Conservation (phyloP, 176 grass and related monocot species). For the Otatea glauca region DNA sequence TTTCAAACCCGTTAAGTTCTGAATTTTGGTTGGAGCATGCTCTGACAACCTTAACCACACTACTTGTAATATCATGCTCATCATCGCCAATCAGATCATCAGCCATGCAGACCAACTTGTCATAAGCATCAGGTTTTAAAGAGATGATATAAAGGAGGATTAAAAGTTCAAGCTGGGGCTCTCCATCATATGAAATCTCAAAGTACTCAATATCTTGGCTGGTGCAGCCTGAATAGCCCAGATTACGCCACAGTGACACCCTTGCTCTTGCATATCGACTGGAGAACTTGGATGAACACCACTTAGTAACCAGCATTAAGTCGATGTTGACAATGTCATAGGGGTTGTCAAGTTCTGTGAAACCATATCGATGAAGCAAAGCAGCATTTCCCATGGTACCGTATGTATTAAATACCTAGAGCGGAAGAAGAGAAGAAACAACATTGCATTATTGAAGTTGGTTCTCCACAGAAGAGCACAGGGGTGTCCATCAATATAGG, state of each 20-base stretch:
- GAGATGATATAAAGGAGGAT: constrained; percentile 73
- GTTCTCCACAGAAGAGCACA: neutral
- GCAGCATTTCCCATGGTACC: constrained; percentile 92
- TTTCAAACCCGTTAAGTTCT: constrained; percentile 22
- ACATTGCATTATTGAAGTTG: constrained; percentile 1
- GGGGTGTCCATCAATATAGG: neutral
- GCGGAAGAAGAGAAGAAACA: constrained; percentile 6
- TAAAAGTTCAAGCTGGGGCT: constrained; percentile 78
- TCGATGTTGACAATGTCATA: constrained; percentile 93
- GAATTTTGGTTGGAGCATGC: constrained; percentile 40
- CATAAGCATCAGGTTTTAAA: constrained; percentile 62
- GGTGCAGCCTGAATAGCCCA: constrained; percentile 80
- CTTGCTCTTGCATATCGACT: constrained; percentile 61
- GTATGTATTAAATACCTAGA: constrained; percentile 92
- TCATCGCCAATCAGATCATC: constrained; percentile 46
- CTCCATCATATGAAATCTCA: constrained; percentile 82
- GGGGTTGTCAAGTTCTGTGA: constrained; percentile 78
- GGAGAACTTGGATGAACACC: constrained; percentile 72
- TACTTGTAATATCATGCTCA: constrained; percentile 49
- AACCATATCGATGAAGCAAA: constrained; percentile 91
- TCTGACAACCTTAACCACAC: constrained; percentile 58
- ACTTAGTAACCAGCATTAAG: constrained; percentile 64
- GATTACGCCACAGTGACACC: constrained; percentile 61
- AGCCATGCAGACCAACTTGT: constrained; percentile 55
- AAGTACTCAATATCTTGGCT: constrained; percentile 80